These are phyloP conservation scores for Aspergillus neotritici DNA, from an alignment of 2,329 filamentous ascomycete genomes.

Conservation along the genomic window DNA sequence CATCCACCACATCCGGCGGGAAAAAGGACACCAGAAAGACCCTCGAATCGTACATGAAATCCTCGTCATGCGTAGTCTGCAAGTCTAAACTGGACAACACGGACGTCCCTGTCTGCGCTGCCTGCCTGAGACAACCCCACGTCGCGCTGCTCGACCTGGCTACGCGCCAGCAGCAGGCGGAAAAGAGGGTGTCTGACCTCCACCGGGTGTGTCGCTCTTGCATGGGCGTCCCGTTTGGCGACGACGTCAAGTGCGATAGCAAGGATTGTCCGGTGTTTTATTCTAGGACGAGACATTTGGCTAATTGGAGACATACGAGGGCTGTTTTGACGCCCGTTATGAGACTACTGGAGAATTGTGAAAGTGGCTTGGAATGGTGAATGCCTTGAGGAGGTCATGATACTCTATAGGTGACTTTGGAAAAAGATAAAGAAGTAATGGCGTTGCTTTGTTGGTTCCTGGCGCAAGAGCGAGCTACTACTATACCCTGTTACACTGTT, in stretches of 20 bases:
- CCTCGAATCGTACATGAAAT: constrained; percentile 89
- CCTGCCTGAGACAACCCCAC: constrained; percentile 38
- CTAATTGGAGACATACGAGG: constrained; percentile 33
- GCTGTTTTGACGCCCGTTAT: constrained; percentile 34
- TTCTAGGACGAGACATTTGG: constrained; percentile 35
- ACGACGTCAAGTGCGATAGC: constrained; percentile 81
- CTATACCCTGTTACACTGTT: no score
- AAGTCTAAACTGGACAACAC: constrained; percentile 50
- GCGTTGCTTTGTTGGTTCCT: neutral
- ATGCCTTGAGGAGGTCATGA: neutral
- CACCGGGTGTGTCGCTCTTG: constrained; percentile 73
- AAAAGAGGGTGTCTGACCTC: constrained; percentile 60
- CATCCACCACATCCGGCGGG: constrained; percentile 20
- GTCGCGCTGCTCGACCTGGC: constrained; percentile 61
- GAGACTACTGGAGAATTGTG: constrained; percentile 30
- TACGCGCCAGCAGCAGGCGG: constrained; percentile 55
- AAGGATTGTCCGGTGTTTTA: constrained; percentile 93
- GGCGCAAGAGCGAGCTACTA: no score
- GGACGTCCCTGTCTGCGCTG: constrained; percentile 39
- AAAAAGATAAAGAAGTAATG: neutral
- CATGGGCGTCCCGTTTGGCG: constrained; percentile 63
- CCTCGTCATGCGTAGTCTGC: constrained; percentile 74
- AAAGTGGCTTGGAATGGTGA: constrained; percentile 36
- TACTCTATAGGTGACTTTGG: neutral
- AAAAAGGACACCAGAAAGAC: constrained; percentile 58